Base-by-base conservation (phyloP, 2,329 filamentous ascomycete genomes). In the Magnaporthiopsis incrustans region DNA sequence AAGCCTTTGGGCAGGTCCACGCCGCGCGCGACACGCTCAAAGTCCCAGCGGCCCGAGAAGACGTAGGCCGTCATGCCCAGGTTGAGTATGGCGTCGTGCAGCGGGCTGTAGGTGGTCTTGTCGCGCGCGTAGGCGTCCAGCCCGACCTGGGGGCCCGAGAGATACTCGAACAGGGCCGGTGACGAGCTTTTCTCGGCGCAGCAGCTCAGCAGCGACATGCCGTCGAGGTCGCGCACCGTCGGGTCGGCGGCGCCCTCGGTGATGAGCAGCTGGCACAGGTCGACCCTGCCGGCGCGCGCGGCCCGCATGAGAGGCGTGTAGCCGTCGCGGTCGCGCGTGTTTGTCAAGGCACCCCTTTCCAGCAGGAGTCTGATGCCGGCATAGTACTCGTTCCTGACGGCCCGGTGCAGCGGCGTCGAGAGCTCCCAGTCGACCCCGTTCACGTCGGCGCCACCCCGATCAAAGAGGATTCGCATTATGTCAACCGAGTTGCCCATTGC, bases 61-160 rank as follows among this genome's bases (percentile, higher is more conserved):
- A 63, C 61, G 58, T 63, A 65, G 30, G 57, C 38, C 33, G 27
- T 61, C 33, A 63, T 60, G 18, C 56, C 15, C 25, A 14, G 11
- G 53, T 63, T 63, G 38, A 63, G 57, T 4, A 65, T 26, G 56
- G 61, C 61, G 38, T 60, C 61, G 44, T 63, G 61, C 33, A 68
- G 26, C 8, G 67, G 59, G 63, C 62, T 63, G 6, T 65, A 62
- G 6, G 53, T 60, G 4, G 61, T 60, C 63, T 63, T 64, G 56
- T 67, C 65, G 32, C 38, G n/a, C 44, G 25, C 53, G 59, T 66
- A 66, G 22, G 67, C 63, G 35, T 67, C 63, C 22, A 69, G 64
- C 3, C 66, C 67, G 6, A 63, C 18, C 33, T 50, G 25, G 6
- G 25, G 27, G 12, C 44, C 44, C 14, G 63, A 15, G 26, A 68